Evolutionary conservation across 768 basidiomycete genomes (phyloP), one percentile per base, ranked within the genome.

Genomic region (Termitomyces sp.): DNA sequence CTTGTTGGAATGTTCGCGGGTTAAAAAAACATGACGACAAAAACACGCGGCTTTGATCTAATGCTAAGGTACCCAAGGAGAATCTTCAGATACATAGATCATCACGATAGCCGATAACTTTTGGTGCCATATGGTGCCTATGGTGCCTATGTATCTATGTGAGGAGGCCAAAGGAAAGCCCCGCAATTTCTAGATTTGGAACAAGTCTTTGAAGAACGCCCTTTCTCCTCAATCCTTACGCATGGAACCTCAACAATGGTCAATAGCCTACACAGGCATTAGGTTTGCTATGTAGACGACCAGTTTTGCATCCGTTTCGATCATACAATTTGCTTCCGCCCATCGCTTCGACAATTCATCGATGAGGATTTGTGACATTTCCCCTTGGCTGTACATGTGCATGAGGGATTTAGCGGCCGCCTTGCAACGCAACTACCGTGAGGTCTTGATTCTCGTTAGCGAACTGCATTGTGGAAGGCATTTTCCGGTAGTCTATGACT

Each of bases 1-100:
- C 82, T 97, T 48, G 95, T 97, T 61, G 94, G 92, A 65, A 94
- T 96, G 88, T 96, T 93, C 78, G 89, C 91, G 64, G 91, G 87
- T 66, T 90, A 65, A 67, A 48, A 22, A 39, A 36, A 62, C 13
- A 59, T 66, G 59, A 56, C 54, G 42, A 58, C 48, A 40, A 60
- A 48, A 57, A 61, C 63, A 67, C 42, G 61, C 42, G 51, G 53
- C 39, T 40, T 59, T 60, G 42, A 60, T 65, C 44, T 35, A 46
- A 57, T 59, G 33, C 57, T 62, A 55, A 62, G 59, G 55, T 60
- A 56, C 55, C 50, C 28, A 49, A 22, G 24, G 42, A 54, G 61
- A 68, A 69, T 69, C 62, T 68, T 33, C 38, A 67, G 72, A 74
- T 28, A 46, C 45, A 24, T 75, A 66, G 73, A 74, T 73, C 66